phyloP scores from a whole-genome alignment of 176 grass and related monocot genomes.

The Oryza rufipogon region DNA sequence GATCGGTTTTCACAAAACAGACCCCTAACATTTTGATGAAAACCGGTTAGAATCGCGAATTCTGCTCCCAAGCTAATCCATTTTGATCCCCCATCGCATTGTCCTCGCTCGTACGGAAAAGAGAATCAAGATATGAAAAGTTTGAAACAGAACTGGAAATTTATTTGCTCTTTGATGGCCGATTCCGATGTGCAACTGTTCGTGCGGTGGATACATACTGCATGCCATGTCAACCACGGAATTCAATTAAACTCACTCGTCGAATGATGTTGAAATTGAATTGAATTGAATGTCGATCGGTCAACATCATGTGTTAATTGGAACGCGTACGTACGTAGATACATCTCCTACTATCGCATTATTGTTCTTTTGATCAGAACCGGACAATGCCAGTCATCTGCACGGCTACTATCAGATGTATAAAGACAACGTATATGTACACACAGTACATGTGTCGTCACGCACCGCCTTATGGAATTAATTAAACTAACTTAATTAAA shows the following conservation, averaged over 20 bases:
- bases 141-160: neutral
- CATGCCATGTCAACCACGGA: neutral
- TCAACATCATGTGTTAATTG: neutral
- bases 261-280: neutral
- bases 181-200: neutral
- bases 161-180: neutral
- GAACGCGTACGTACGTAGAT: neutral
- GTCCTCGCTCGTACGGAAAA: neutral
- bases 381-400: neutral
- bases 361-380: neutral
- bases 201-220: neutral
- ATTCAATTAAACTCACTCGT: neutral
- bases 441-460: neutral
- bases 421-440: neutral
- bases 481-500: neutral
- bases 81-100: neutral
- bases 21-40: too few species aligned
- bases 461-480: neutral
- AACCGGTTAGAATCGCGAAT: too few species aligned
- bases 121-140: neutral
- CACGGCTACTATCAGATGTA: neutral
- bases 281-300: neutral
- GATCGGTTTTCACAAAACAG: too few species aligned
- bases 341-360: neutral
- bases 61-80: too few species aligned